Evolutionary conservation across 176 grass and related monocot species (phyloP), one percentile per base, ranked within the genome.

Genomic region (Eleusine coracana): DNA sequence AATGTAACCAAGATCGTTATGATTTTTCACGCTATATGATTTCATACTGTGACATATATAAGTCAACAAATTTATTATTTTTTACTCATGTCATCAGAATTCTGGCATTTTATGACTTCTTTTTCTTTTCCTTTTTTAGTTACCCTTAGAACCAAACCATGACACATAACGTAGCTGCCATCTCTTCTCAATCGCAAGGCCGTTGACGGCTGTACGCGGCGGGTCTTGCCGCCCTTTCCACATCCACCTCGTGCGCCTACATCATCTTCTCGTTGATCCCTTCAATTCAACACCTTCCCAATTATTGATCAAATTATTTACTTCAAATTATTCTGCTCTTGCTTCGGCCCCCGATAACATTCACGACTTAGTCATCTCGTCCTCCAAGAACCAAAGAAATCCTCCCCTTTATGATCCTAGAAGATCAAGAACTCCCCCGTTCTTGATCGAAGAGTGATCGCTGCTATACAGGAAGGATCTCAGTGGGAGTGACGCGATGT

Each of bases 281-380:
- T 87, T 87, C 73, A 88, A 46, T 82, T 88, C 74, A 88, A 58
- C 80, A 48, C 58, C 29, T 10, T 23, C 36, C 71, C 21, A 41
- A 13, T 62, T 4, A 50, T 50, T 50, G 48, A 50, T 50, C 11
- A 50, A 16, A 50, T 16, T 50, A 50, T 3, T 50, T 50, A 15
- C 48, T 50, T 50, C 48, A 50, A 50, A 2, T 3, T 27, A 28
- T 66, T 17, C 63, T 36, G 63, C 63, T 63, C 10, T 15, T 28
- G 23, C 59, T 65, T 34, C 27, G 3, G 28, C 63, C 36, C 63
- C 63, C 13, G 29, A 36, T 36, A 66, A 34, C 28, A 37, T 16
- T 36, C 63, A 36, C 14, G 14, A 36, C 54, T 20, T 28, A 20
- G 36, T 28, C 37, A 15, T 27, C 20, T 58, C 1, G 10, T 58